A percentile compares a stretch with the other conserved stretches of the same genome.
These are phyloP conservation scores for Dactylorhiza incarnata DNA, from an alignment of 106 monocot genomes.

Conservation along the genomic window DNA sequence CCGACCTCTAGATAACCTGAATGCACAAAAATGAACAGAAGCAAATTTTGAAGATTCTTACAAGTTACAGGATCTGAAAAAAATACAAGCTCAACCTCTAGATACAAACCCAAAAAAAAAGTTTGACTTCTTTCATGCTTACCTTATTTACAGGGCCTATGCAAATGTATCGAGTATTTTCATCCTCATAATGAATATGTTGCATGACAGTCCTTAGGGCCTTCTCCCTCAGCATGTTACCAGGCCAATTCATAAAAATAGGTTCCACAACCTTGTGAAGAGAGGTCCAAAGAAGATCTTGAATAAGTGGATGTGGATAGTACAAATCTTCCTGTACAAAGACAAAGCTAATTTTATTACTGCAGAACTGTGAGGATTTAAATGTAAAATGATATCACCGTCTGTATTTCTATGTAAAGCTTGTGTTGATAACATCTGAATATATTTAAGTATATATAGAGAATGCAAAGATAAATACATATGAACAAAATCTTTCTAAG, in stretches of 20 bases:
- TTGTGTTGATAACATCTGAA: not conserved
- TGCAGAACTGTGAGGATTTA: not conserved
- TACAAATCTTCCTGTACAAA: slow-evolving; percentile 82
- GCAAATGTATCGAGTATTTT: slow-evolving; percentile 80
- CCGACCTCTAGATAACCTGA: not conserved
- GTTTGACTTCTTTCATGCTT: slow-evolving; percentile 10
- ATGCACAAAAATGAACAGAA: not conserved
- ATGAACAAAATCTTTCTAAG: not conserved
- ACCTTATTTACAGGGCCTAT: slow-evolving; percentile 97
- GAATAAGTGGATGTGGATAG: slow-evolving; percentile 72
- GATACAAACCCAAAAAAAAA: not conserved
- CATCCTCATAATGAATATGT: slow-evolving; percentile 98
- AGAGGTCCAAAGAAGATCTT: slow-evolving; percentile 72
- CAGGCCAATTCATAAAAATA: slow-evolving; percentile 69
- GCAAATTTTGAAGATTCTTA: not conserved
- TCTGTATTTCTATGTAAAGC: not conserved
- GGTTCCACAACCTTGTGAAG: slow-evolving; percentile 84
- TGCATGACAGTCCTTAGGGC: slow-evolving; percentile 56
- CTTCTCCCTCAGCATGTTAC: slow-evolving; percentile 62
- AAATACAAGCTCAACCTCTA: slow-evolving; percentile 2
- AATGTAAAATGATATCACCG: not conserved
- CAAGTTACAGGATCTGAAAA: not conserved
- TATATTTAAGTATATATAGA: too few species aligned
- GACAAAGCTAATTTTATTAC: not conserved
- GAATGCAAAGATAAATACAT: not conserved